phyloP scores from a whole-genome alignment of 106 monocot genomes.

The Narthecium ossifragum region DNA sequence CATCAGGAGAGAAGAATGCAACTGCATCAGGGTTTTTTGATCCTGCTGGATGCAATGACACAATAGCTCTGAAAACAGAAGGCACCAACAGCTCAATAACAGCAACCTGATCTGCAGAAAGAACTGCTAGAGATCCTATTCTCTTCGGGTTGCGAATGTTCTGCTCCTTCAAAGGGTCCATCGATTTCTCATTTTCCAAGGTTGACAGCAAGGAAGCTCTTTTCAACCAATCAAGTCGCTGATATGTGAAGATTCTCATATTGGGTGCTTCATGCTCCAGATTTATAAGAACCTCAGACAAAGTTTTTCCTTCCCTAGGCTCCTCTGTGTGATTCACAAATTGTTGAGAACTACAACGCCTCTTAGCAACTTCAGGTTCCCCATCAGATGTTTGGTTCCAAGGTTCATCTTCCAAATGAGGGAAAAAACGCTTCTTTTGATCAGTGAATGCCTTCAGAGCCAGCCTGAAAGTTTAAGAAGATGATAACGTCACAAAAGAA shows the following conservation, averaged over 20 bases:
- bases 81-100: slow-evolving; percentile 71
- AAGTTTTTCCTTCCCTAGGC: slow-evolving; percentile 28
- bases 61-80: slow-evolving; percentile 78
- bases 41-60: slow-evolving; percentile 91
- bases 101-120: slow-evolving; percentile 45
- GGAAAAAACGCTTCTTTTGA: slow-evolving; percentile 90
- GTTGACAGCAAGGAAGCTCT: slow-evolving; percentile 53
- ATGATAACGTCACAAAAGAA: neutral
- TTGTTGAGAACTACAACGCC: slow-evolving; percentile 22
- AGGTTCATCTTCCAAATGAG: slow-evolving; percentile 77
- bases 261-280: slow-evolving; percentile 40
- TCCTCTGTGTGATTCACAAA: slow-evolving; percentile 15
- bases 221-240: slow-evolving; percentile 81
- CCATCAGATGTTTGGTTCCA: slow-evolving; percentile 22
- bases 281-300: slow-evolving; percentile 53
- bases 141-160: slow-evolving; percentile 21
- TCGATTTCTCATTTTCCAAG: slow-evolving; percentile 19
- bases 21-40: slow-evolving; percentile 76
- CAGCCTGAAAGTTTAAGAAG: slow-evolving; percentile 42
- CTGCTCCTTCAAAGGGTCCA: slow-evolving; percentile 36
- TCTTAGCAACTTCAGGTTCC: slow-evolving; percentile 43
- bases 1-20: slow-evolving; percentile 93
- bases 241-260: slow-evolving; percentile 55
- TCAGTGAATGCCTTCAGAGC: slow-evolving; percentile 95
- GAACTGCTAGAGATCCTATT: slow-evolving; percentile 20